phyloP scores from a whole-genome alignment of 257 asterid species.

The Gynochthodes officinalis region DNA sequence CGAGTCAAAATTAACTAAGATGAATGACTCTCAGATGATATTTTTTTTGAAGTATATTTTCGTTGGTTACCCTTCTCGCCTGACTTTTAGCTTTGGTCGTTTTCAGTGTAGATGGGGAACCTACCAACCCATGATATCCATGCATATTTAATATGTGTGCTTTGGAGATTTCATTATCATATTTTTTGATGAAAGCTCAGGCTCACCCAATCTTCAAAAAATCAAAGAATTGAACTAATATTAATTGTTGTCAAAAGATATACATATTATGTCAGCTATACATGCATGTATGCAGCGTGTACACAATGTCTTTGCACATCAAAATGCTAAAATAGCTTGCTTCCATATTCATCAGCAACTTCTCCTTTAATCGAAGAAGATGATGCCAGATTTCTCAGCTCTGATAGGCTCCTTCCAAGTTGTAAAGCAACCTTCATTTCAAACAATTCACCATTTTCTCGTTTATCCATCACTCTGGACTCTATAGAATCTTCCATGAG shows the following conservation, averaged over 20 bases:
- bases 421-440: slow-evolving; percentile 64
- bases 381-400: slow-evolving; percentile 47
- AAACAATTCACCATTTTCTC: slow-evolving; percentile 68
- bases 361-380: slow-evolving; percentile 25
- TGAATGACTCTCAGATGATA: too few relatives aligned
- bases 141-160: too few relatives aligned
- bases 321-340: slow-evolving; percentile 58
- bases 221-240: not conserved
- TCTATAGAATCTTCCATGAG: slow-evolving; percentile 60
- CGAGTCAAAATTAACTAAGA: too few relatives aligned
- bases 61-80: too few relatives aligned
- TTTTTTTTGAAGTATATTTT: too few relatives aligned
- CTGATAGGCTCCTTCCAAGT: slow-evolving; percentile 68
- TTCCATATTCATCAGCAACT: slow-evolving; percentile 42
- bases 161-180: too few relatives aligned
- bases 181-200: not conserved
- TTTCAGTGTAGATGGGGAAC: too few relatives aligned
- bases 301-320: not conserved
- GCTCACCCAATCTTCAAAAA: not conserved
- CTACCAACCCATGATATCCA: too few relatives aligned
- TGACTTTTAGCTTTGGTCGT: too few relatives aligned
- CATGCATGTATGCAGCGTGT: not conserved
- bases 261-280: not conserved
- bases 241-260: not conserved
- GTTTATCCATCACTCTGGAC: slow-evolving; percentile 39